Conservation (phyloP, 176 grass and related monocot genomes). For the Avena eriantha region DNA sequence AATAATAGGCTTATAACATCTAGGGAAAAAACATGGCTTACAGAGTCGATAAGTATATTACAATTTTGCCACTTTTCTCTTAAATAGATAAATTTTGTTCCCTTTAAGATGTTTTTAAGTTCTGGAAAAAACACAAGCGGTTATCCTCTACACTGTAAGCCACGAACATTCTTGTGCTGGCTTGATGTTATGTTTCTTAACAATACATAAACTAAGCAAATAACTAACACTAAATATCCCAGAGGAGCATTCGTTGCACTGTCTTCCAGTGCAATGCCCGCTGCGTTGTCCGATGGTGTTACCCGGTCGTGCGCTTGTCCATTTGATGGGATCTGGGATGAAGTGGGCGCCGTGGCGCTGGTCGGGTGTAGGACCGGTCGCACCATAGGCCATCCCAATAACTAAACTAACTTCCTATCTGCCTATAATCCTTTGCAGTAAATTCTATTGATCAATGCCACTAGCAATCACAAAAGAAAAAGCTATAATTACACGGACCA, state of each 20-base stretch:
- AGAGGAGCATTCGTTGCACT: neutral
- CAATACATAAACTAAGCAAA: neutral
- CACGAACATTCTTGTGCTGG: neutral
- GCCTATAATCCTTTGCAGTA: neutral
- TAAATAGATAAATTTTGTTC: neutral
- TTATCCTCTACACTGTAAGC: neutral
- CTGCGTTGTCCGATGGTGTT: neutral
- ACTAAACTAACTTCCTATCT: slow-evolving; percentile 4
- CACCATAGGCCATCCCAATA: neutral
- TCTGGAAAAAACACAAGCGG: neutral
- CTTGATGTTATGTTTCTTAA: neutral
- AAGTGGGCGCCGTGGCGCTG: neutral
- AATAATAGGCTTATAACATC: neutral
- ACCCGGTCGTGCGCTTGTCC: neutral
- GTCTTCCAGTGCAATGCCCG: neutral
- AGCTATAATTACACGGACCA: neutral
- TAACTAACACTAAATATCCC: neutral
- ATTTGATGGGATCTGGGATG: neutral
- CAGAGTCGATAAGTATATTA: neutral
- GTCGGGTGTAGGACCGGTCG: neutral
- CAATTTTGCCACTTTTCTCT: neutral
- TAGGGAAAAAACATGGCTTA: slow-evolving; percentile 10
- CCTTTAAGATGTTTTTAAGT: neutral
- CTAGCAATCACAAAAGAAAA: neutral
- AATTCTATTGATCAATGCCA: neutral